Evolutionary conservation across 2,329 filamentous ascomycete species (phyloP).

Genomic region (Gremmenia infestans): DNA sequence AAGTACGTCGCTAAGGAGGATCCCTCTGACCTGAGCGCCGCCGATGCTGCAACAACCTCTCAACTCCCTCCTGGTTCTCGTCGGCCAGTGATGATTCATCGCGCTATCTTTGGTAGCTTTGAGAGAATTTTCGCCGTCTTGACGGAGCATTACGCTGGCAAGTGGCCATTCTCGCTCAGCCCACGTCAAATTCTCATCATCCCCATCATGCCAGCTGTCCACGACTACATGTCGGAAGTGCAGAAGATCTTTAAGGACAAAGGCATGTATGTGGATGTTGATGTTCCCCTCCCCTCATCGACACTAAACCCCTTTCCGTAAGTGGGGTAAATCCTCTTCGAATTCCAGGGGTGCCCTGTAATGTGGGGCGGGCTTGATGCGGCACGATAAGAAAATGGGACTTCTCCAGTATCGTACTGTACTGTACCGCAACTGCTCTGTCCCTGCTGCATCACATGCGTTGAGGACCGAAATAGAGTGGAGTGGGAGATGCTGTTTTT

Average conservation of each 20-base stretch:
- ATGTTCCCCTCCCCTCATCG: slow-evolving; percentile 28
- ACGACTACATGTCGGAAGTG: slow-evolving; percentile 71
- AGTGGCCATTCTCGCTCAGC: slow-evolving; percentile 86
- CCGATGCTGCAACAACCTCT: too few species aligned
- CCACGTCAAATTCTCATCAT: slow-evolving; percentile 75
- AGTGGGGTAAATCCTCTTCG: too few species aligned
- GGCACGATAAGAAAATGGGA: too few species aligned
- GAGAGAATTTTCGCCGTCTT: slow-evolving; percentile 68
- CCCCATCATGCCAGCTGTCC: slow-evolving; percentile 66
- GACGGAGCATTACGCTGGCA: slow-evolving; percentile 77
- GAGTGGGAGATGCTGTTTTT: too few species aligned
- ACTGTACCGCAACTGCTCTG: too few species aligned
- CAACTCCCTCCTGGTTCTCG: slow-evolving; percentile 51
- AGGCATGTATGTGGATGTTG: slow-evolving; percentile 65
- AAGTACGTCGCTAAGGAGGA: slow-evolving; percentile 72
- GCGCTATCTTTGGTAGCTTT: slow-evolving; percentile 70
- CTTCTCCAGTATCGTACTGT: too few species aligned
- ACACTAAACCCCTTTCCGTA: too few species aligned
- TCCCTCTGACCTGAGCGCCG: too few species aligned
- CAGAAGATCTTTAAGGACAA: slow-evolving; percentile 61
- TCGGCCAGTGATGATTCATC: slow-evolving; percentile 83
- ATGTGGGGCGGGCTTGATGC: too few species aligned
- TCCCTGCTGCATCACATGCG: too few species aligned
- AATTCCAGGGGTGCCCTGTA: too few species aligned
- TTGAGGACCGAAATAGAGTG: too few species aligned